Conservation (phyloP, 495 filamentous ascomycete species). For the Aspergillus diversus region DNA sequence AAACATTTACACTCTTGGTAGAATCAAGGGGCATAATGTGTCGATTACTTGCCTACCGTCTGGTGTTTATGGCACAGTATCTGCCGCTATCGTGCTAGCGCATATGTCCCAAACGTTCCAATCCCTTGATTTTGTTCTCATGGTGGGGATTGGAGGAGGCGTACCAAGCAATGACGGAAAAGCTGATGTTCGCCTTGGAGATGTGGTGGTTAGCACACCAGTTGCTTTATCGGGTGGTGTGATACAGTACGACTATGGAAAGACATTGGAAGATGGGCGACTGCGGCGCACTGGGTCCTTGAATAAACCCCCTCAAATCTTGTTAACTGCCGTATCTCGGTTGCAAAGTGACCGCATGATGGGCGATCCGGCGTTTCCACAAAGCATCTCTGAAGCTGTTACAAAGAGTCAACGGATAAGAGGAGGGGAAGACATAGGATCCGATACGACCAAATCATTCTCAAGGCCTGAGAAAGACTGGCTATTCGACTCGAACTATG, state of each 20-base stretch:
- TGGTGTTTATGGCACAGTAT: constrained; percentile 31
- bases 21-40: constrained; percentile 35
- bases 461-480: too few species aligned
- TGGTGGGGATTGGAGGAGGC: constrained; percentile 44
- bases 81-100: constrained; percentile 29
- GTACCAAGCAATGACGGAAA: constrained; percentile 29
- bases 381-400: too few species aligned
- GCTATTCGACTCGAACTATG: too few species aligned
- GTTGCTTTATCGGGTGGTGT: constrained; percentile 27
- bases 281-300: constrained; percentile 41
- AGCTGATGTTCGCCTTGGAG: constrained; percentile 38
- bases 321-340: constrained; percentile 34
- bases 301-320: constrained; percentile 36
- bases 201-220: constrained; percentile 41
- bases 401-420: neutral
- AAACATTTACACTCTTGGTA: constrained; percentile 40
- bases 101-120: constrained; percentile 32
- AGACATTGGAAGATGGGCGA: constrained; percentile 30
- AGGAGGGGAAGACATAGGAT: too few species aligned
- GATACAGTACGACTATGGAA: constrained; percentile 47
- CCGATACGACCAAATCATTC: too few species aligned
- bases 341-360: constrained; percentile 17
- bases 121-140: constrained; percentile 29
- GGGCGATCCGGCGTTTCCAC: too few species aligned
- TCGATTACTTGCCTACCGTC: constrained; percentile 37